phyloP scores from a whole-genome alignment of 805 yeast genomes.

The Myxozyma vanderwaltii region DNA sequence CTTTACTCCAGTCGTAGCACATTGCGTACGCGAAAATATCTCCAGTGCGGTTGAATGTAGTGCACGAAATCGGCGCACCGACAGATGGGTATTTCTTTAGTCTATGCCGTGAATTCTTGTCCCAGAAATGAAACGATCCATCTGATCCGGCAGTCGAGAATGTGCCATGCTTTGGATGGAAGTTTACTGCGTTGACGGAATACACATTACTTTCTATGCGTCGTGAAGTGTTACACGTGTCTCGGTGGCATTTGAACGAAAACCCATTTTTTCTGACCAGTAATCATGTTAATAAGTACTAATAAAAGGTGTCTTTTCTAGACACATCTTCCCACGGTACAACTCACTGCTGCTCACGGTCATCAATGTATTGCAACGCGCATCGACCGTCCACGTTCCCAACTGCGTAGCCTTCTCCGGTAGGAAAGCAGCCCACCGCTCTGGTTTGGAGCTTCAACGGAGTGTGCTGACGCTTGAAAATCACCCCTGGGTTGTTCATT shows the following conservation, averaged over 20 bases:
- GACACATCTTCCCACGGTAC: too few relatives aligned
- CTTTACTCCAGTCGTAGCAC: conserved; percentile 93
- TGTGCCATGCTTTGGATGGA: conserved; percentile 90
- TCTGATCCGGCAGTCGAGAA: conserved; percentile 94
- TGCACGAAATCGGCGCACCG: conserved; percentile 65
- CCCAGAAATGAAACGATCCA: conserved; percentile 95
- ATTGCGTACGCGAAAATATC: conserved; percentile 85
- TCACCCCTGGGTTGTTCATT: conserved; percentile 72
- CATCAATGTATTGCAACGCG: conserved; percentile 89
- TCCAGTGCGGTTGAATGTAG: conserved; percentile 83
- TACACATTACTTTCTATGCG: conserved; percentile 67
- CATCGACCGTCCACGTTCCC: conserved; percentile 96
- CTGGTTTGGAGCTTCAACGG: conserved; percentile 92
- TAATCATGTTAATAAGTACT: neutral
- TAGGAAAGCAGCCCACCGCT: conserved; percentile 76
- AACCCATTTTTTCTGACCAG: conserved; percentile 46
- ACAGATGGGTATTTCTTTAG: conserved; percentile 75
- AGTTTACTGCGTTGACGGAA: conserved; percentile 74
- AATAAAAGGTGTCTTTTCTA: neutral
- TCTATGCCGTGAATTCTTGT: conserved; percentile 86
- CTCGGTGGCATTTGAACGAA: conserved; percentile 93
- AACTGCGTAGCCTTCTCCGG: conserved; percentile 87
- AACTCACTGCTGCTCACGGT: conserved; percentile 55
- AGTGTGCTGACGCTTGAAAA: conserved; percentile 70
- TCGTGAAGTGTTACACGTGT: conserved; percentile 54